phyloP scores from a whole-genome alignment of 2,329 filamentous ascomycete species.

The Penicillium polonicum region DNA sequence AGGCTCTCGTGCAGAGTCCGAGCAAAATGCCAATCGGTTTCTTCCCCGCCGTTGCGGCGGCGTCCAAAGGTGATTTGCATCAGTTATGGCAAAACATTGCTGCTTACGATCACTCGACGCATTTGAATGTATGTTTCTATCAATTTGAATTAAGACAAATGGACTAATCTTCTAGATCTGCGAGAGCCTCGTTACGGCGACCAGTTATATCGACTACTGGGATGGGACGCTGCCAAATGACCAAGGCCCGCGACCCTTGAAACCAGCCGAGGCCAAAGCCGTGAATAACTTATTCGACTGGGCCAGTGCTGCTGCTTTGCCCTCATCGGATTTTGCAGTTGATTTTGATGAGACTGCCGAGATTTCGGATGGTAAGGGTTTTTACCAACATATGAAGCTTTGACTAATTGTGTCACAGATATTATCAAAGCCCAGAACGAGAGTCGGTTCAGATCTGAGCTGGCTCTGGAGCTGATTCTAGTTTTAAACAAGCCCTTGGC shows the following conservation, averaged over 20 bases:
- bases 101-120: conserved; percentile 17
- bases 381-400: background rate
- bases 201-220: conserved; percentile 25
- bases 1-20: conserved; percentile 19
- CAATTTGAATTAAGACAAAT: background rate
- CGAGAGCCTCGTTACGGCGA: conserved; percentile 33
- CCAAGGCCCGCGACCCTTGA: conserved; percentile 13
- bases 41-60: conserved; percentile 3
- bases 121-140: conserved; percentile 24
- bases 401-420: conserved; percentile 9
- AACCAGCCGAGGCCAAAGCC: conserved; percentile 25
- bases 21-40: conserved; percentile 12
- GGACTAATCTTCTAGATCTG: conserved; percentile 25
- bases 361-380: conserved; percentile 12
- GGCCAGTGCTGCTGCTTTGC: conserved; percentile 33
- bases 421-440: conserved; percentile 24
- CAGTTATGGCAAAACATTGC: conserved; percentile 35
- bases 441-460: conserved; percentile 26
- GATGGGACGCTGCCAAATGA: conserved; percentile 16
- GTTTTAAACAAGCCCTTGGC: conserved; percentile 9
- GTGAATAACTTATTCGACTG: conserved; percentile 34
- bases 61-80: conserved; percentile 16
- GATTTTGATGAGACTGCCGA: conserved; percentile 28
- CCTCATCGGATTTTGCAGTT: conserved; percentile 33
- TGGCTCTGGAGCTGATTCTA: conserved; percentile 31